Base-by-base conservation (phyloP, 257 asterid species). In the Solanum arcanum region DNA sequence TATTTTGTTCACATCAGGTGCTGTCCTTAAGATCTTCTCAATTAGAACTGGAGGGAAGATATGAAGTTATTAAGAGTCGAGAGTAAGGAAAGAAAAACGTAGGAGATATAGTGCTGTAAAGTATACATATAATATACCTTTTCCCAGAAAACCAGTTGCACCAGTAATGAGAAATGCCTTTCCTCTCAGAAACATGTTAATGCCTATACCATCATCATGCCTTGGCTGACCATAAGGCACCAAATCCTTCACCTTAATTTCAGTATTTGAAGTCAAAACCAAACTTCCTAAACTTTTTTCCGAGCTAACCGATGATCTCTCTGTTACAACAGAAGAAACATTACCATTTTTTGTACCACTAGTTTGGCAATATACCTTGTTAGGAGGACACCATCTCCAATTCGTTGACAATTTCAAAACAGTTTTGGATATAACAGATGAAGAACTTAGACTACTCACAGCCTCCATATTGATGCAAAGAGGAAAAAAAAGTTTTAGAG, bases 1-100 rank as follows among this genome's bases (percentile, higher is more conserved):
- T 84, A 96, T 94, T 92, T 90, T 95, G 42, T 86, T 87, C 84
- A 95, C 96, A 91, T 96, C 99, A 78, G 99, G 99, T 70, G 94
- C 91, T 75, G 96, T 93, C 90, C 99, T 82, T 74, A 96, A 90
- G 88, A 95, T 94, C 90, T 96, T 96, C 91, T 96, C 99, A 13
- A 96, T 90, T 73, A 96, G 96, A 91, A 96, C 99, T 96, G 97
- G 31, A 83, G 73, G 25, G 39, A 41, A n/a, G 14, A 46, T 25
- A 39, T 29, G 25, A 41, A n/a, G 33, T 39, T 23, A n/a, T 15
- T 14, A 42, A 77, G 16, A 77, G n/a, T 41, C 9, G 13, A 14
- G 66, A 59, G 66, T 59, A 18, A 35, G 18, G 49, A 21, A 20
- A 11, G 77, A 37, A 74, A 74, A 12, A 74, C 42, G 6, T 27